Evolutionary conservation across 805 yeast genomes (phyloP), one percentile per base, ranked within the genome.

Genomic region (Kluyveromyces lactis): DNA sequence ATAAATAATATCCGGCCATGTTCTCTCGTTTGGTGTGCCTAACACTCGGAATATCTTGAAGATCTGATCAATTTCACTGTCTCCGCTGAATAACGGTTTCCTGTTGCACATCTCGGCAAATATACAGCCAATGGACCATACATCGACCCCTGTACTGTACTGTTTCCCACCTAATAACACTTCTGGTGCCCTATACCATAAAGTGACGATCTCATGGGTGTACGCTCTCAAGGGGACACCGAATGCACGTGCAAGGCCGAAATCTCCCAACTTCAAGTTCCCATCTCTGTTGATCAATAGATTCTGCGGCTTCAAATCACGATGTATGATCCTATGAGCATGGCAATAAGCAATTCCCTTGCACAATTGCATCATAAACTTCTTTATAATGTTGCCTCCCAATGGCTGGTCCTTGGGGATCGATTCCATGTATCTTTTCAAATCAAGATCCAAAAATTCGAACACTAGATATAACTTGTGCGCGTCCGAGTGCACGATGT

Each of bases 91-190:
- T 38, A 92, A 68, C 1, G 98, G 97, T 54, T 90, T 81, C 24
- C 98, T 95, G n/a, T 95, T 85, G 56, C 92, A 82, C 97, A 92
- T 90, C 58, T 92, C 98, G 2, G 97, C 97, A 60, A 92, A 75
- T 40, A 92, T 92, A 64, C 98, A 92, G 12, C 98, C 98, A 12
- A 95, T 94, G 13, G 96, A 86, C 98, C 98, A 92, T 66, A 92
- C 86, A 59, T 92, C 98, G 44, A 92, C 94, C 7, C 96, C 89
- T 0, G 98, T 92, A 33, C 95, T 84, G 63, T 92, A 92, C 41
- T 94, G 90, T 51, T 96, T 77, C 2, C 95, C 86, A 2, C 98
- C 98, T 55, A 92, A 71, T 38, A 92, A 68, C 23, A 92, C 97
- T 58, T 90, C 98, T 0, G 98, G 98, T 0, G 97, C 96, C 48